Percentiles rank a stretch among this genome's conserved stretches.
Evolutionary conservation across 495 filamentous ascomycete species (phyloP).

Genomic region (Hypoxylon lenormandii): DNA sequence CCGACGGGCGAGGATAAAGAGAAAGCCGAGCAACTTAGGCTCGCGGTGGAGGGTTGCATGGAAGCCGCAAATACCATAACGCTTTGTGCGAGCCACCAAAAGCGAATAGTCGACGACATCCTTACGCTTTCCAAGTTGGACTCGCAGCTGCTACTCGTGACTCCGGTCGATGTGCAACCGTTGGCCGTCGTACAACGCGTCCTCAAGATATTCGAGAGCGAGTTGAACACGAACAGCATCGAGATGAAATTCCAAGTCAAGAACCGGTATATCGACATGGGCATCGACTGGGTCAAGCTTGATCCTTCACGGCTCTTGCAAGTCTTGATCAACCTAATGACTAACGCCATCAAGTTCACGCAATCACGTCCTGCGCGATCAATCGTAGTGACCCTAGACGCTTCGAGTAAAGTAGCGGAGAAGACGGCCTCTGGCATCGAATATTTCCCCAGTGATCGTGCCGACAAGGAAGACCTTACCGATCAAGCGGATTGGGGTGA

Average conservation of each 20-base stretch:
- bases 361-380: slow-evolving; percentile 66
- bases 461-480: slow-evolving; percentile 63
- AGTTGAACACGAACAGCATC: slow-evolving; percentile 78
- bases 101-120: slow-evolving; percentile 82
- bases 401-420: slow-evolving; percentile 67
- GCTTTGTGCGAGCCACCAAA: slow-evolving; percentile 84
- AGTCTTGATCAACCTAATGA: slow-evolving; percentile 81
- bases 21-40: slow-evolving; percentile 42
- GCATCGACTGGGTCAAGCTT: slow-evolving; percentile 79
- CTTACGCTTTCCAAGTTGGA: slow-evolving; percentile 88
- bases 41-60: slow-evolving; percentile 67
- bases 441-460: slow-evolving; percentile 68
- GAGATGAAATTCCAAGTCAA: slow-evolving; percentile 74
- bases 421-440: slow-evolving; percentile 55
- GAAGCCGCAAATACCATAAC: slow-evolving; percentile 86
- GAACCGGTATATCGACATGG: slow-evolving; percentile 70
- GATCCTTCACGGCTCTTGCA: slow-evolving; percentile 83
- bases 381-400: slow-evolving; percentile 77
- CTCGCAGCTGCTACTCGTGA: slow-evolving; percentile 78
- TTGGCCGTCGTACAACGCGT: slow-evolving; percentile 73
- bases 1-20: slow-evolving; percentile 18
- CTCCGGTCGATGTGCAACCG: slow-evolving; percentile 79
- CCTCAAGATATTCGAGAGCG: slow-evolving; percentile 85
- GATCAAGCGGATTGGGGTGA: slow-evolving; percentile 73
- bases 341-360: slow-evolving; percentile 87